phyloP scores from a whole-genome alignment of 148 eudicot genomes.

The Pouteria glomerata region DNA sequence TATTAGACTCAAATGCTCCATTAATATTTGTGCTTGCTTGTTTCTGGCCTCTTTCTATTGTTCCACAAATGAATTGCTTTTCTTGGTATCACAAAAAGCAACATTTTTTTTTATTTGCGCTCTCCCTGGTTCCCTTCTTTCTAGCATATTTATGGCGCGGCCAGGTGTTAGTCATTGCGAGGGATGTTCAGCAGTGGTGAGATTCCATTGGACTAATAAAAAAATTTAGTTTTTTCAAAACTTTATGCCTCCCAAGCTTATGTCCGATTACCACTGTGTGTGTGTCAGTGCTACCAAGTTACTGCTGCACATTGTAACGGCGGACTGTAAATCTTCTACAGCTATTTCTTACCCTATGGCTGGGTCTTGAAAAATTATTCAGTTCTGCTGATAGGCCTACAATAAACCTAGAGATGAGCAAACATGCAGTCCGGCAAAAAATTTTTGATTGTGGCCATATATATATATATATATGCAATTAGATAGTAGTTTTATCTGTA shows the following conservation, averaged over 20 bases:
- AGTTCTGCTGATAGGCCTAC: no score
- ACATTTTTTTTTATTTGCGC: constrained; percentile 28
- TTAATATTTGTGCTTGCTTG: neutral
- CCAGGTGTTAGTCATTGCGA: constrained; percentile 37
- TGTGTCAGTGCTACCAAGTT: neutral
- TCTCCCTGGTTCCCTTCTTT: constrained; percentile 33
- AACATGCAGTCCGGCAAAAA: no score
- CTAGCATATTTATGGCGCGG: constrained; percentile 25
- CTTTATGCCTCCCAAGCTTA: neutral
- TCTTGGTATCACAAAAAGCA: constrained; percentile 24
- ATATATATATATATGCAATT: no score
- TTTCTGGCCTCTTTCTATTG: constrained; percentile 12
- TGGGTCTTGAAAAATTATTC: no score
- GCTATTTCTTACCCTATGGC: no score
- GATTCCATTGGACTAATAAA: neutral
- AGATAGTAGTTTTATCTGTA: no score
- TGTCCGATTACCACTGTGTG: neutral
- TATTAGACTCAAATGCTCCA: neutral
- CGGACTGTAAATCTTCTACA: neutral
- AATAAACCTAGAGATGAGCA: no score
- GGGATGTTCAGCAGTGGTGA: constrained; percentile 20
- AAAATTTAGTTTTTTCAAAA: neutral
- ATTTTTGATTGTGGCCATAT: no score
- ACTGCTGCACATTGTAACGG: constrained; percentile 5
- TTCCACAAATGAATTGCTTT: constrained; percentile 17